phyloP scores from a whole-genome alignment of 1,139 yeast genomes.

The Hemisphaericaspora lyxosophila region DNA sequence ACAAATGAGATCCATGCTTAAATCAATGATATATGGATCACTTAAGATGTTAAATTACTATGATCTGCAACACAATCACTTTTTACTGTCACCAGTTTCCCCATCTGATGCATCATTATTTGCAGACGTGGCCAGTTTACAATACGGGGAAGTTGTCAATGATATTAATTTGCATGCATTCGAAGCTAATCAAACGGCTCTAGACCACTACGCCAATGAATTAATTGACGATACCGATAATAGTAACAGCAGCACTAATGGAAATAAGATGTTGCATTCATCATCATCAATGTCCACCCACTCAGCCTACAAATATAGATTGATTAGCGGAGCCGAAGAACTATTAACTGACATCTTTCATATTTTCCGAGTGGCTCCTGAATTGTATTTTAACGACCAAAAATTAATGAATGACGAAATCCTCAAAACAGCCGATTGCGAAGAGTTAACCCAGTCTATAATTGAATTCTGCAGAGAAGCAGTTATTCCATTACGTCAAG shows the following conservation, averaged over 20 bases:
- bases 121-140: constrained; percentile 12
- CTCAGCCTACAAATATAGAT: constrained; percentile 10
- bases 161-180: constrained; percentile 6
- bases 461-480: constrained; percentile 27
- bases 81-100: constrained; percentile 8
- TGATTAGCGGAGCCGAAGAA: constrained; percentile 28
- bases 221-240: constrained; percentile 3
- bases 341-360: constrained; percentile 36
- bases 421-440: constrained; percentile 13
- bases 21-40: constrained; percentile 30
- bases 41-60: constrained; percentile 28
- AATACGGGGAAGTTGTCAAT: constrained; percentile 7
- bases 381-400: constrained; percentile 34
- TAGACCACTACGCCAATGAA: constrained; percentile 15
- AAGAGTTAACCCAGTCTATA: constrained; percentile 17
- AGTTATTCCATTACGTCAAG: constrained; percentile 33
- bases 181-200: constrained; percentile 9
- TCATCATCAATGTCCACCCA: constrained; percentile 8
- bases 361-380: constrained; percentile 37
- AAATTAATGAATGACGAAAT: constrained; percentile 23
- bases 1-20: constrained; percentile 24
- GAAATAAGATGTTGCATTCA: constrained; percentile 2
- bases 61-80: constrained; percentile 15
- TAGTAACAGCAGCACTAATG: constrained; percentile 2
- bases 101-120: constrained; percentile 11